phyloP scores from a whole-genome alignment of 352 stramenopile genomes.

The Globisporangium lucens region DNA sequence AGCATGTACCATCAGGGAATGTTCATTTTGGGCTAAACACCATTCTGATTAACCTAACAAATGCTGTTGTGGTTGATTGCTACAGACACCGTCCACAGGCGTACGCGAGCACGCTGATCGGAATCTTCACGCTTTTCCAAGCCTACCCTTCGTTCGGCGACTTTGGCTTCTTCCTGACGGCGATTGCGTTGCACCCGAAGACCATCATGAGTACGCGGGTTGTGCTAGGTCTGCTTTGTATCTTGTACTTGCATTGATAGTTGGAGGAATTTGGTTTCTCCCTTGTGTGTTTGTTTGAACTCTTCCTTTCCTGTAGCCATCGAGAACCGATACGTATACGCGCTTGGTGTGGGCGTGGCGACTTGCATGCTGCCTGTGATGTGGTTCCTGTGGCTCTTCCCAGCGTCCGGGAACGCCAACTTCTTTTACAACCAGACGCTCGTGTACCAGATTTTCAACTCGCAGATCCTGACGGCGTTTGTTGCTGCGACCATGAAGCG shows the following conservation, averaged over 20 bases:
- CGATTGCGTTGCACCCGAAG: slow-evolving; percentile 70
- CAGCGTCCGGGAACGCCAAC: slow-evolving; percentile 83
- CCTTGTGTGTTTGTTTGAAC: no score
- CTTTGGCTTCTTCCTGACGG: slow-evolving; percentile 74
- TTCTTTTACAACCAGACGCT: slow-evolving; percentile 90
- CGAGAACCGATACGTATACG: slow-evolving; percentile 73
- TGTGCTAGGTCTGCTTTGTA: not conserved
- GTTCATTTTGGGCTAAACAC: no score
- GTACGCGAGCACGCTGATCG: slow-evolving; percentile 59
- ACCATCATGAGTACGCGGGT: slow-evolving; percentile 62
- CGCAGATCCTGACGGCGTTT: slow-evolving; percentile 73
- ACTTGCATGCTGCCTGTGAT: slow-evolving; percentile 81
- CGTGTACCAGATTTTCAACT: slow-evolving; percentile 84
- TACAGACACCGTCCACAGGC: slow-evolving; percentile 64
- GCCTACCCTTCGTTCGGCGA: slow-evolving; percentile 76
- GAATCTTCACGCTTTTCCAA: slow-evolving; percentile 79
- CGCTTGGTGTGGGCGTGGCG: slow-evolving; percentile 57
- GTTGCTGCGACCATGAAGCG: slow-evolving; percentile 77
- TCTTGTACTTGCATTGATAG: no score
- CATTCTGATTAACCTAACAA: not conserved
- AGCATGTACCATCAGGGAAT: no score
- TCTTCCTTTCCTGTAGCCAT: slow-evolving; percentile 43
- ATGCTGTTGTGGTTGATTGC: not conserved
- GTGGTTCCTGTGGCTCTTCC: slow-evolving; percentile 87
- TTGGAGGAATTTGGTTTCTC: no score